These are phyloP conservation scores for Eutrema heterophyllum DNA, from an alignment of 345 rosid genomes.

Conservation along the genomic window DNA sequence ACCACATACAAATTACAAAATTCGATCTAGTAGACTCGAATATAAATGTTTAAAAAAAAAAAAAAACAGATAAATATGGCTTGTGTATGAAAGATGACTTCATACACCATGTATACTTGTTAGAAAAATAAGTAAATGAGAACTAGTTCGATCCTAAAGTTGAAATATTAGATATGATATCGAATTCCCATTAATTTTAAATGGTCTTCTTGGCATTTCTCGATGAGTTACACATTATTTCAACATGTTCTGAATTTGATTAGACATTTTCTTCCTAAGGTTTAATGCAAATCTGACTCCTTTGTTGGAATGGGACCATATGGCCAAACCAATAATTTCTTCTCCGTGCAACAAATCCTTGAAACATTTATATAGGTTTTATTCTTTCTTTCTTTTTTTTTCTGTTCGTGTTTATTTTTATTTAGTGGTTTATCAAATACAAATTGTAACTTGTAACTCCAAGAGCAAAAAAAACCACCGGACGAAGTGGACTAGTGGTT, in stretches of 20 bases:
- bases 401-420: background rate
- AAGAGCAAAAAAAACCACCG: background rate
- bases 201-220: slow-evolving; percentile 10
- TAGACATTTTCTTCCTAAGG: slow-evolving; percentile 17
- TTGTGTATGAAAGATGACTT: background rate
- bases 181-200: background rate
- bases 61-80: background rate
- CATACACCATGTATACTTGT: background rate
- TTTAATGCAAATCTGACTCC: slow-evolving; percentile 34
- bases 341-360: background rate
- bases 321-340: slow-evolving; percentile 19
- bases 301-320: slow-evolving; percentile 32
- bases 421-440: background rate
- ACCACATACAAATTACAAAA: background rate
- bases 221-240: slow-evolving; percentile 14
- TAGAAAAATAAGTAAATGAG: background rate
- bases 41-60: too few relatives aligned
- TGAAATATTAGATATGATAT: slow-evolving; percentile 15
- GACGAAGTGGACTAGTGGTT: too few relatives aligned
- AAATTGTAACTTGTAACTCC: background rate
- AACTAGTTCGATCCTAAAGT: slow-evolving; percentile 18
- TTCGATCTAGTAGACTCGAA: background rate
- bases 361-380: background rate
- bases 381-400: background rate
- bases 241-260: slow-evolving; percentile 31